These are phyloP conservation scores for Colletotrichum scovillei DNA, from an alignment of 2,329 filamentous ascomycete species.

Conservation along the genomic window DNA sequence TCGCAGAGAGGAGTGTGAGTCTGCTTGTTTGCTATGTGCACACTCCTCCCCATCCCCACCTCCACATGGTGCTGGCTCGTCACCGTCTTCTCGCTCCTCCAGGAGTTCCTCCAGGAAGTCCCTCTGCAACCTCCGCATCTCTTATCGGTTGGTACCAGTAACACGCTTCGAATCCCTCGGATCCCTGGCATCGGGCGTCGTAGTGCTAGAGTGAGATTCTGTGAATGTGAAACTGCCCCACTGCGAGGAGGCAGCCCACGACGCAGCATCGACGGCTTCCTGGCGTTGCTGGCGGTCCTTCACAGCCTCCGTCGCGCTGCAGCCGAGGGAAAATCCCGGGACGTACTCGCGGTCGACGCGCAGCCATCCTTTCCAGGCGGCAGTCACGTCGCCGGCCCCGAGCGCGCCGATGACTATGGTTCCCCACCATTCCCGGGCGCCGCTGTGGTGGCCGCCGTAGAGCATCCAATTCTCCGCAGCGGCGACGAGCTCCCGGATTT, in stretches of 20 bases:
- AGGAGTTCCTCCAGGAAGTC: not conserved
- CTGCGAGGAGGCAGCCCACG: constrained; percentile 59
- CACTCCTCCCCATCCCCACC: not conserved
- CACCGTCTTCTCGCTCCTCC: not conserved
- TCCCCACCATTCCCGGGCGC: constrained; percentile 67
- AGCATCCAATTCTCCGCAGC: constrained; percentile 61
- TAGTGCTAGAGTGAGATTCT: not conserved
- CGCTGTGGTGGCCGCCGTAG: constrained; percentile 58
- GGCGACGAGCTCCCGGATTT: constrained; percentile 49
- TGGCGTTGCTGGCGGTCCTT: constrained; percentile 52
- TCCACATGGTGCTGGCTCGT: constrained; percentile 8
- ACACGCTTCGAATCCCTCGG: not conserved
- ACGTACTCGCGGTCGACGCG: constrained; percentile 58
- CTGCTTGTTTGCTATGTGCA: not conserved
- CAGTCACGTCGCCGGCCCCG: constrained; percentile 45
- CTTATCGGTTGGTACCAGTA: not conserved
- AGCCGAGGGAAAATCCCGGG: constrained; percentile 49
- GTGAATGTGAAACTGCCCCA: constrained; percentile 59
- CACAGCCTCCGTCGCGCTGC: constrained; percentile 59
- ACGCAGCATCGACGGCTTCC: constrained; percentile 52
- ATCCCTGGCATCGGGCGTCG: not conserved
- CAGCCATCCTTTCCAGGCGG: constrained; percentile 64
- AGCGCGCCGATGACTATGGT: constrained; percentile 62
- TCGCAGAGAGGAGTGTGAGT: not conserved
- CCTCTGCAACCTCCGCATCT: not conserved